Conservation (phyloP, 2,329 filamentous ascomycete species). For the Emmonsiellopsis sp. region DNA sequence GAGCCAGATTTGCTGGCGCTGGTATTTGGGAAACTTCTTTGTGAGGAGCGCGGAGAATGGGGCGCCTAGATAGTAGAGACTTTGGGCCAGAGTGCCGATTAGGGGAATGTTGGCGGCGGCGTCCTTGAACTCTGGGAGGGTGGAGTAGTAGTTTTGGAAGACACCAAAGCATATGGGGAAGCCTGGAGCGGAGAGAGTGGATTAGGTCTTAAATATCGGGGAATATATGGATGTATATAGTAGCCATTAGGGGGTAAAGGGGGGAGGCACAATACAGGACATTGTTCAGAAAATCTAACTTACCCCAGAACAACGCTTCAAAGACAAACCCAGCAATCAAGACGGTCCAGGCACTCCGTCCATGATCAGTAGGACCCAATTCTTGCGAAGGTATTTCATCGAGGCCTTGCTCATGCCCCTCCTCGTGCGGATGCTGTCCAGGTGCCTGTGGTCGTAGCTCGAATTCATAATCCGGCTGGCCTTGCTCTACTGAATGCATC, state of each 20-base stretch:
- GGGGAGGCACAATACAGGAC: too few species aligned
- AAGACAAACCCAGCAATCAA: not conserved
- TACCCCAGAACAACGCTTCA: not conserved
- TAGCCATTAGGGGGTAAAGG: too few species aligned
- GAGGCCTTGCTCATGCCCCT: too few species aligned
- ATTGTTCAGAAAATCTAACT: not conserved
- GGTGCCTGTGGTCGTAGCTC: too few species aligned
- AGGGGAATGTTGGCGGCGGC: slow-evolving; percentile 12
- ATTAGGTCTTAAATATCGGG: not conserved
- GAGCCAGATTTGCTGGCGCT: not conserved
- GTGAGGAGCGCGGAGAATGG: not conserved
- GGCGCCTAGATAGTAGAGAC: not conserved
- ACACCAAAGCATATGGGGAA: slow-evolving; percentile 20
- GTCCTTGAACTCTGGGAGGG: slow-evolving; percentile 10
- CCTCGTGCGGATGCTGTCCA: too few species aligned
- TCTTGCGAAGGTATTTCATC: too few species aligned
- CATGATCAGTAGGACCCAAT: too few species aligned
- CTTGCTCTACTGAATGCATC: too few species aligned
- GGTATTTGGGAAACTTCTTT: not conserved
- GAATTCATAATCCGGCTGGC: too few species aligned
- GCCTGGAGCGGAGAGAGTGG: slow-evolving; percentile 5
- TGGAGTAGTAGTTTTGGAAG: slow-evolving; percentile 20
- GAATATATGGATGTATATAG: too few species aligned
- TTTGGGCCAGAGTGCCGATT: slow-evolving; percentile 16
- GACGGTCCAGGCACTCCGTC: too few species aligned